Base-by-base conservation (phyloP, 2,329 filamentous ascomycete genomes). In the Sphaerulina vaccinii region DNA sequence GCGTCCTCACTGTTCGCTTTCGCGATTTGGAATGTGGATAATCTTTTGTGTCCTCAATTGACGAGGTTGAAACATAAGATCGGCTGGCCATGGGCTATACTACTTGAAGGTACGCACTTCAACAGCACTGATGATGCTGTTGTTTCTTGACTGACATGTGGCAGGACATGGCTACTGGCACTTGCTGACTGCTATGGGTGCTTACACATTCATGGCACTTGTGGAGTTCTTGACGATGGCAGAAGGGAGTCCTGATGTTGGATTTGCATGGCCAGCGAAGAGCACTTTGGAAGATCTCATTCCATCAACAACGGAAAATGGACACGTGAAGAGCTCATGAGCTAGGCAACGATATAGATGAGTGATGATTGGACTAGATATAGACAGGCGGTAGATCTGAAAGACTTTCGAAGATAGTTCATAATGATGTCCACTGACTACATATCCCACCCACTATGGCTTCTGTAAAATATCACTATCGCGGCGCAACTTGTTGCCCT, bases 1-100 rank as follows among this genome's bases (percentile, higher is more conserved):
- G 55, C 27, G n/a, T 48, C 39, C 7, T 57, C 57, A 1, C 22
- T 63, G 13, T 36, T 52, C 0, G 88, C 87, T 0, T 95, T 89
- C 64, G 73, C 77, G 3, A 79, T 93, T 50, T 95, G 89, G 89
- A 84, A 81, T 51, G 65, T 93, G 46, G 89, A 95, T 65, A 92
- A 88, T 55, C 72, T 79, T n/a, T 87, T 83, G 68, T 95, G 89
- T 68, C 73, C 75, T n/a, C 78, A 76, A 19, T 70, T 92, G 52
- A 80, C 83, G n/a, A 68, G 68, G 39, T 86, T 82, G 81, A 80
- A 89, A 48, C 79, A 83, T 47, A 68, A 78, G 37, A 71, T 93
- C 19, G 84, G 86, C 10, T 75, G 92, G 61, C 89, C 89, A 0
- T 92, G 87, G 87, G 86, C 87, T 1, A 75, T 90, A 13, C 55